Evolutionary conservation across 306 rosid genomes (phyloP), one percentile per base, ranked within the genome.

Genomic region (Ochetophila trinervis): DNA sequence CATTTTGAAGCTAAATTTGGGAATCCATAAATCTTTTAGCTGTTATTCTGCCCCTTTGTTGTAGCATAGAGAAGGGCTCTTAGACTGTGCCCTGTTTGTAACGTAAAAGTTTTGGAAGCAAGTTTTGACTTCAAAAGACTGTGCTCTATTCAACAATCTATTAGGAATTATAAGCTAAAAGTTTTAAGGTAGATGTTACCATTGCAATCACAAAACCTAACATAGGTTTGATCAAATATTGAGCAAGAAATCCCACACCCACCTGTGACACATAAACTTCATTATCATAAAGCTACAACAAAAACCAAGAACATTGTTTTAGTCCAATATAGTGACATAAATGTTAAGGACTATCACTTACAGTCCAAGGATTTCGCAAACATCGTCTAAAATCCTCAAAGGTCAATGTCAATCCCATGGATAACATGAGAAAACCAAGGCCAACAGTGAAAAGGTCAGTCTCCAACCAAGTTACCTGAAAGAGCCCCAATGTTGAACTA

Each of bases 201-300:
- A 84, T 63, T 62, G 91, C 86, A 77, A 93, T 84, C 61, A 17
- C 65, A 66, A 89, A 93, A 60, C 98, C 98, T 34, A 93, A 73
- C 79, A 93, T 5, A 67, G 97, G 97, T 65, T 93, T 93, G 65
- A 93, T 84, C 21, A 93, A 66, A 80, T 89, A 93, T 35, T 89
- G 98, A 50, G 98, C 98, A 69, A 93, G 96, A 83, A 89, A 93
- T 62, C 98, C 98, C 17, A 93, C 86, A 63, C 97, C 97, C 24
- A 93, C 97, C 98, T 93, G 91, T 72, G 79, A 83, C 49, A 69
- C 64, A 63, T 65, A 73, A 82, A 66, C n/a, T 22, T 13, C 19
- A 67, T 37, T 45, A 59, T 24, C 52, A 76, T 71, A 18, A 51
- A 62, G 23, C 60, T 22, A 15, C 49, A 53, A 15, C 60, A 62